phyloP scores from a whole-genome alignment of 306 rosid species.

The Dalbergia cochinchinensis region DNA sequence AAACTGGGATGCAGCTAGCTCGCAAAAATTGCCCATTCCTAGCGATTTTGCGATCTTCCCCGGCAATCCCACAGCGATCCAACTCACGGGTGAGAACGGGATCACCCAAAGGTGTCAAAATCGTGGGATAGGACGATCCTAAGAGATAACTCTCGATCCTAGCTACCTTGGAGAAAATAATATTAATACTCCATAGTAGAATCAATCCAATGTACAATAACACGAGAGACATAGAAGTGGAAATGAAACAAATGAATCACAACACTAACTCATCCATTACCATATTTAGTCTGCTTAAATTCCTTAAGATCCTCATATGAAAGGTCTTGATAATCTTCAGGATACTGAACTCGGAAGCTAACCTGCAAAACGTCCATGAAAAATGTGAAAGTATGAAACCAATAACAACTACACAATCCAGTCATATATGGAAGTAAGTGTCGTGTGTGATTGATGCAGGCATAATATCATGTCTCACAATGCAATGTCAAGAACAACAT shows the following conservation, averaged over 20 bases:
- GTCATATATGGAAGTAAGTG: slow-evolving; percentile 9
- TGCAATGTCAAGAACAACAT: slow-evolving; percentile 27
- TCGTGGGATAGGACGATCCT: too few species aligned
- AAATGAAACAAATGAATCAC: slow-evolving; percentile 39
- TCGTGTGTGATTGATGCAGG: background rate
- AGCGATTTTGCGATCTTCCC: too few species aligned
- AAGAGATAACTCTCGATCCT: too few species aligned
- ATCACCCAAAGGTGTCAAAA: too few species aligned
- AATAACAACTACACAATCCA: slow-evolving; percentile 1
- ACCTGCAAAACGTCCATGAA: slow-evolving; percentile 69
- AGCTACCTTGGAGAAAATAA: background rate
- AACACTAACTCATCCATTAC: slow-evolving; percentile 60
- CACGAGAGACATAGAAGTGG: slow-evolving; percentile 1
- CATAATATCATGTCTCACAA: slow-evolving; percentile 39
- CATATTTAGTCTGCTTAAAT: slow-evolving; percentile 97
- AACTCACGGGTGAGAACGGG: too few species aligned
- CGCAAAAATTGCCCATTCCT: too few species aligned
- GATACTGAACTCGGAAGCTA: slow-evolving; percentile 95
- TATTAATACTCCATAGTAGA: slow-evolving; percentile 1
- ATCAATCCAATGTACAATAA: slow-evolving; percentile 22
- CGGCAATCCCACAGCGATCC: too few species aligned
- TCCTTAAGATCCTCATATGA: slow-evolving; percentile 95
- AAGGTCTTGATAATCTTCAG: slow-evolving; percentile 92
- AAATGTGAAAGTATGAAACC: slow-evolving; percentile 31
- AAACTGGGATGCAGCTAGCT: too few species aligned